A percentile compares a stretch with the other conserved stretches of the same genome.
Evolutionary conservation across 1,284 basidiomycete genomes (phyloP).

Genomic region (Coniferiporia sulphurascens): DNA sequence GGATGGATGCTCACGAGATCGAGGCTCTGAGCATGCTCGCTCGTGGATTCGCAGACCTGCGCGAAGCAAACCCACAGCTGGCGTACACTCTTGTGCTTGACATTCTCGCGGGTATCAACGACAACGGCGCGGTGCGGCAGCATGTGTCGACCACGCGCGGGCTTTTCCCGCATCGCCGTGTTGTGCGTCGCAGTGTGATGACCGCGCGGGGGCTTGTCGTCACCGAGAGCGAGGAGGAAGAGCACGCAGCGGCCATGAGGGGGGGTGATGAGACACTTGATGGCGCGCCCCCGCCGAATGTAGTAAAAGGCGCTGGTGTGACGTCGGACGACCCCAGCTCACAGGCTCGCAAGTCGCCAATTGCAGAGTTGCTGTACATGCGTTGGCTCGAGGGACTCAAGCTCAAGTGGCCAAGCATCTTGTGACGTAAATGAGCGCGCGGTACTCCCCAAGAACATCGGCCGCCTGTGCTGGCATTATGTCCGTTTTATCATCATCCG

Average conservation of each 20-base stretch:
- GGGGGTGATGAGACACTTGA: not conserved
- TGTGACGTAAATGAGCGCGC: conserved; percentile 30
- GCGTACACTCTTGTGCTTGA: conserved; percentile 86
- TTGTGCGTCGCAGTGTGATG: conserved; percentile 77
- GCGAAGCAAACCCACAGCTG: conserved; percentile 74
- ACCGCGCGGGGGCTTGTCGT: conserved; percentile 74
- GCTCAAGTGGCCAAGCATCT: conserved; percentile 79
- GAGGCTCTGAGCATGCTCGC: conserved; percentile 88
- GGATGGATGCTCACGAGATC: conserved; percentile 83
- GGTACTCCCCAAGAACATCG: not conserved
- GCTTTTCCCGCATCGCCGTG: conserved; percentile 73
- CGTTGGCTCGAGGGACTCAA: conserved; percentile 91
- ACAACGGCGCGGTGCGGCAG: conserved; percentile 71
- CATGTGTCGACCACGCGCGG: conserved; percentile 71
- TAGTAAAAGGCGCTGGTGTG: conserved; percentile 34
- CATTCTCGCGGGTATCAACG: conserved; percentile 85
- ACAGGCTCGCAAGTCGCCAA: conserved; percentile 62
- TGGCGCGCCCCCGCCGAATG: conserved; percentile 24
- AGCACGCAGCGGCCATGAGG: conserved; percentile 9
- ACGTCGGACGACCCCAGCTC: not conserved
- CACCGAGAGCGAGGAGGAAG: conserved; percentile 65
- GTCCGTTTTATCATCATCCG: not conserved
- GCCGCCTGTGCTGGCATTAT: too few relatives aligned
- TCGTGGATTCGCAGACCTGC: conserved; percentile 83
- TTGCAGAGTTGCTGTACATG: conserved; percentile 91